These are phyloP conservation scores for Porpolomopsis calyptriformis DNA, from an alignment of 768 basidiomycete species.

Conservation along the genomic window DNA sequence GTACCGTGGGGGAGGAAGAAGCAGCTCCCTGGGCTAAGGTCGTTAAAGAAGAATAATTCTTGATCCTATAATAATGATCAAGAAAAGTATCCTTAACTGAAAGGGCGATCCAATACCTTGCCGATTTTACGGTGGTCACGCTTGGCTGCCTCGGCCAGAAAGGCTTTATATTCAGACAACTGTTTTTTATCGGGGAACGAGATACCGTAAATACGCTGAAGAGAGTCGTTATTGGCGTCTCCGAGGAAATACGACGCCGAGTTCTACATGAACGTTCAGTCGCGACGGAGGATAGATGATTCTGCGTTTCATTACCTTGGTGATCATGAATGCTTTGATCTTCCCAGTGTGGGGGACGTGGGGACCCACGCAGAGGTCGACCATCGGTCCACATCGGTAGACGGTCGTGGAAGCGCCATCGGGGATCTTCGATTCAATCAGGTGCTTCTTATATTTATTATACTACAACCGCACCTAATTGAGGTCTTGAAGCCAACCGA, in stretches of 20 bases:
- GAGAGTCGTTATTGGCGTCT: slow-evolving; percentile 81
- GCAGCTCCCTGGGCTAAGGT: slow-evolving; percentile 85
- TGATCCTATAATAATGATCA: slow-evolving; percentile 52
- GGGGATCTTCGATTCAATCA: slow-evolving; percentile 91
- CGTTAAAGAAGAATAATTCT: slow-evolving; percentile 98
- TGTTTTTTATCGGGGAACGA: slow-evolving; percentile 99
- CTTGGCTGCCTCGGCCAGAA: slow-evolving; percentile 95
- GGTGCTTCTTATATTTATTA: slow-evolving; percentile 95
- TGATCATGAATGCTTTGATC: slow-evolving; percentile 96
- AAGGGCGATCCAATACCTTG: slow-evolving; percentile 34
- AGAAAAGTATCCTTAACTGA: neutral
- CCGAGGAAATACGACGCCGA: slow-evolving; percentile 98
- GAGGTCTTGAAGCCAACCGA: neutral
- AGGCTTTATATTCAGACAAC: slow-evolving; percentile 86
- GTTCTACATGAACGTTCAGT: slow-evolving; percentile 41
- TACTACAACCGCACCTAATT: slow-evolving; percentile 44
- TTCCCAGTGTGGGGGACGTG: slow-evolving; percentile 97
- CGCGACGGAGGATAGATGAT: slow-evolving; percentile 4
- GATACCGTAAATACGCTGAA: slow-evolving; percentile 96
- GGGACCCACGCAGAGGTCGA: slow-evolving; percentile 93
- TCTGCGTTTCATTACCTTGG: slow-evolving; percentile 50
- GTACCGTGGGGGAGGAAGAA: slow-evolving; percentile 98
- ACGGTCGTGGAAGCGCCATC: slow-evolving; percentile 96
- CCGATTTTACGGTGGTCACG: slow-evolving; percentile 96
- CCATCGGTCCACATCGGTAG: slow-evolving; percentile 97